These are phyloP conservation scores for Graphilbum fragrans DNA, from an alignment of 2,329 filamentous ascomycete genomes.

Conservation along the genomic window DNA sequence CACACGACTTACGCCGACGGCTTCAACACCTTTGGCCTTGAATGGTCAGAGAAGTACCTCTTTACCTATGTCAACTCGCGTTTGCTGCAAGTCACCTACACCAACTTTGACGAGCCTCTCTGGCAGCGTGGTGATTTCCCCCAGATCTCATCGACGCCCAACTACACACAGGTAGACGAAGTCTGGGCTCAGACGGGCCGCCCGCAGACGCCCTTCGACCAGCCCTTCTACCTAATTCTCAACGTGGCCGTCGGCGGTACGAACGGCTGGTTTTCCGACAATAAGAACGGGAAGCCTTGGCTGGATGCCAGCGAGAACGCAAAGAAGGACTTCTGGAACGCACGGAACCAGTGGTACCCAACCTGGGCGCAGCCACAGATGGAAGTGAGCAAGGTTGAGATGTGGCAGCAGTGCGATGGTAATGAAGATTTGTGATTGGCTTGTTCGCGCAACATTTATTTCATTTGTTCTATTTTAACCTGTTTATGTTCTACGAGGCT, in stretches of 20 bases:
- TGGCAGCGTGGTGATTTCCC: constrained; percentile 61
- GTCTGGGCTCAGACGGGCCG: constrained; percentile 51
- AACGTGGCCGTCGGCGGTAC: constrained; percentile 67
- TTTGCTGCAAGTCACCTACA: constrained; percentile 69
- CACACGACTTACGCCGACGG: constrained; percentile 59
- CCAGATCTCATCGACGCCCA: constrained; percentile 34
- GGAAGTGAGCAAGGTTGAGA: constrained; percentile 57
- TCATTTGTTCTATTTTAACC: neutral
- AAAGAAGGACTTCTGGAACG: constrained; percentile 65
- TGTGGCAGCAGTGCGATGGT: constrained; percentile 58
- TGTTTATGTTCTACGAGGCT: neutral
- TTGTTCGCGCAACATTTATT: neutral
- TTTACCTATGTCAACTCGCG: constrained; percentile 79
- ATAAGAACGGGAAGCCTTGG: constrained; percentile 64
- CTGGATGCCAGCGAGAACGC: constrained; percentile 55
- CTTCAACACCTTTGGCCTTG: constrained; percentile 69
- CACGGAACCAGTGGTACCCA: constrained; percentile 50
- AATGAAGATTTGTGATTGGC: constrained; percentile 33
- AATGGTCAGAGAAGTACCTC: constrained; percentile 81
- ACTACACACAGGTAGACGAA: constrained; percentile 53
- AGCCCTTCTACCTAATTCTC: constrained; percentile 63
- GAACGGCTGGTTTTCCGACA: constrained; percentile 77
- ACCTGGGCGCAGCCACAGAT: constrained; percentile 61
- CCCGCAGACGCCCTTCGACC: constrained; percentile 60
- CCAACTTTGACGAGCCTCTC: constrained; percentile 56